Percentiles rank a stretch among this genome's conserved stretches.
Evolutionary conservation across 2,329 filamentous ascomycete genomes (phyloP).

Genomic region (Talaromyces albobiverticillius): DNA sequence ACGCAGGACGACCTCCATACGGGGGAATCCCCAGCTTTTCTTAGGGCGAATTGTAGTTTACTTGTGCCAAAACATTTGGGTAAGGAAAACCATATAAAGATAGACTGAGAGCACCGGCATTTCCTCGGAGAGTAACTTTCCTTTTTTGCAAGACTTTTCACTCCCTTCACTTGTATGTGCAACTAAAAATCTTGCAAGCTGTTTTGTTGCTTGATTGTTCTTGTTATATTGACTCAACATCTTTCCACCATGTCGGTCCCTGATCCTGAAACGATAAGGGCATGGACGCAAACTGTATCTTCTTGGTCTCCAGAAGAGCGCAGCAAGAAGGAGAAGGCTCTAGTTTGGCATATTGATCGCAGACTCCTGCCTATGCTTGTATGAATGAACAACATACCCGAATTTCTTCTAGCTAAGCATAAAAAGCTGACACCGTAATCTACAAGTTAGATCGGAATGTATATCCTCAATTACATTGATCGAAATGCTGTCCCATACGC

Average conservation of each 20-base stretch:
- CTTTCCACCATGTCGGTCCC: neutral
- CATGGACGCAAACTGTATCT: neutral
- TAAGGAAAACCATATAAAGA: no score
- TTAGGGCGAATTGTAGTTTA: no score
- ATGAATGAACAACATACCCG: neutral
- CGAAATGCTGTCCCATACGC: conserved; percentile 48
- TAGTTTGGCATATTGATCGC: neutral
- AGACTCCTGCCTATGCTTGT: neutral
- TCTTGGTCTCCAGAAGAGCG: conserved; percentile 1
- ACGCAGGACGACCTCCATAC: no score
- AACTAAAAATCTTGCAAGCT: no score
- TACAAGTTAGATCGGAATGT: neutral
- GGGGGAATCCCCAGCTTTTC: no score
- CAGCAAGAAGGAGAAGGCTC: neutral
- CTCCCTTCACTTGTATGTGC: no score
- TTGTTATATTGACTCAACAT: no score
- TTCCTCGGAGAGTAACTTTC: no score
- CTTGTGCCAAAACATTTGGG: no score
- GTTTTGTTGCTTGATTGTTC: no score
- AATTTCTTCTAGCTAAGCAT: neutral
- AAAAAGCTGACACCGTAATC: neutral
- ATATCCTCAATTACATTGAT: neutral
- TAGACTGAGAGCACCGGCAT: no score
- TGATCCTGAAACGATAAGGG: neutral
- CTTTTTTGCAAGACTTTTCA: no score